Conservation (phyloP, 495 filamentous ascomycete species). For the Neurospora sp. region DNA sequence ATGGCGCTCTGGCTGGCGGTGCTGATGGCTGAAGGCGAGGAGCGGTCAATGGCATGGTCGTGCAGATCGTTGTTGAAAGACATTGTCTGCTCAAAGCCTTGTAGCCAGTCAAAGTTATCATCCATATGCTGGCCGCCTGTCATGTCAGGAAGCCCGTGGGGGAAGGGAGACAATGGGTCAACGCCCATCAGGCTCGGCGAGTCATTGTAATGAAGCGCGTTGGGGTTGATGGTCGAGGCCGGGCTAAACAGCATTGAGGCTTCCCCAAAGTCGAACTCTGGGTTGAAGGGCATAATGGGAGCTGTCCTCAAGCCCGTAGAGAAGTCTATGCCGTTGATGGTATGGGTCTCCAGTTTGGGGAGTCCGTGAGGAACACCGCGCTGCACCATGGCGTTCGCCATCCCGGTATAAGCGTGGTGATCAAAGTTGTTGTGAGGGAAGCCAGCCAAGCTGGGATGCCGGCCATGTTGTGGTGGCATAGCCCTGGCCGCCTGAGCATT, state of each 20-base stretch:
- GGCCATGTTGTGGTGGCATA: conserved; percentile 45
- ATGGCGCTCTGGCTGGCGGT: conserved; percentile 85
- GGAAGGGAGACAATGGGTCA: conserved; percentile 67
- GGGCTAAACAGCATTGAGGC: conserved; percentile 62
- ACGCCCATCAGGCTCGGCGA: conserved; percentile 64
- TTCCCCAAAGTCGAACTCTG: conserved; percentile 54
- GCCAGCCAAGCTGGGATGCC: conserved; percentile 57
- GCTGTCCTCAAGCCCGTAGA: conserved; percentile 67
- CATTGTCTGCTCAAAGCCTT: conserved; percentile 68
- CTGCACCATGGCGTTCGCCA: conserved; percentile 56
- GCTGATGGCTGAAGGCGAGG: conserved; percentile 90
- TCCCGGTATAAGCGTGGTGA: conserved; percentile 48
- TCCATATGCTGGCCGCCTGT: conserved; percentile 50
- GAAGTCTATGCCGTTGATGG: conserved; percentile 44
- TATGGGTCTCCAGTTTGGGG: conserved; percentile 75
- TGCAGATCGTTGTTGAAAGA: conserved; percentile 53
- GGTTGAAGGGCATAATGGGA: conserved; percentile 59
- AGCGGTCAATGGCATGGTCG: conserved; percentile 79
- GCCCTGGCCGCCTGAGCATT: conserved; percentile 42
- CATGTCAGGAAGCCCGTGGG: conserved; percentile 54
- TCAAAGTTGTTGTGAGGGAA: conserved; percentile 46
- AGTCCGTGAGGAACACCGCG: conserved; percentile 54
- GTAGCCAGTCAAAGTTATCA: conserved; percentile 78
- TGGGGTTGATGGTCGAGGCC: conserved; percentile 78
- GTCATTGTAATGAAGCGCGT: conserved; percentile 85